These are phyloP conservation scores for Massariosphaeria phaeospora DNA, from an alignment of 495 filamentous ascomycete genomes.

Conservation along the genomic window DNA sequence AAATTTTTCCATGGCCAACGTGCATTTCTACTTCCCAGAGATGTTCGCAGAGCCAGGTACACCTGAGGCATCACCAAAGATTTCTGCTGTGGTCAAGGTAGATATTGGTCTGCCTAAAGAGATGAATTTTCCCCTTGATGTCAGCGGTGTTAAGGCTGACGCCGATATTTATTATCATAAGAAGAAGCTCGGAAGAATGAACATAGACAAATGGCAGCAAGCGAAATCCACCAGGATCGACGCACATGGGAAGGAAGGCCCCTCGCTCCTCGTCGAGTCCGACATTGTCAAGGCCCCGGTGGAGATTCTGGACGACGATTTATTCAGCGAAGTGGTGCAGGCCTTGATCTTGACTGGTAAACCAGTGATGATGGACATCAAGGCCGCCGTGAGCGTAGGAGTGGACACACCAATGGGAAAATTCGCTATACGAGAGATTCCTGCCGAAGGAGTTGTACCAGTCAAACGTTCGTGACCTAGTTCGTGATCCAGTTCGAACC, in stretches of 20 bases:
- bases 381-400: constrained; percentile 78
- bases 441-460: constrained; percentile 75
- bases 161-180: constrained; percentile 74
- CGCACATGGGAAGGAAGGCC: constrained; percentile 48
- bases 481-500: constrained; percentile 44
- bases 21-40: constrained; percentile 76
- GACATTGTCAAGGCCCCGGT: constrained; percentile 71
- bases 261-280: constrained; percentile 65
- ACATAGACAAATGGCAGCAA: constrained; percentile 74
- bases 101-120: constrained; percentile 71
- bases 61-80: constrained; percentile 66
- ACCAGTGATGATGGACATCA: constrained; percentile 59
- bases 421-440: constrained; percentile 73
- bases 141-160: constrained; percentile 65
- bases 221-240: constrained; percentile 71
- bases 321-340: constrained; percentile 71
- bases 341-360: constrained; percentile 67
- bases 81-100: constrained; percentile 77
- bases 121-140: constrained; percentile 76
- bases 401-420: constrained; percentile 73
- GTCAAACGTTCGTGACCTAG: constrained; percentile 60
- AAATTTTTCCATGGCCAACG: constrained; percentile 77
- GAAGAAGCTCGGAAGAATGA: constrained; percentile 68
- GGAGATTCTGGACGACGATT: constrained; percentile 67
- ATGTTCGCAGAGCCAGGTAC: constrained; percentile 68